These are phyloP conservation scores for Grigorovia transvaalensis DNA, from an alignment of 805 yeast genomes.

Conservation along the genomic window DNA sequence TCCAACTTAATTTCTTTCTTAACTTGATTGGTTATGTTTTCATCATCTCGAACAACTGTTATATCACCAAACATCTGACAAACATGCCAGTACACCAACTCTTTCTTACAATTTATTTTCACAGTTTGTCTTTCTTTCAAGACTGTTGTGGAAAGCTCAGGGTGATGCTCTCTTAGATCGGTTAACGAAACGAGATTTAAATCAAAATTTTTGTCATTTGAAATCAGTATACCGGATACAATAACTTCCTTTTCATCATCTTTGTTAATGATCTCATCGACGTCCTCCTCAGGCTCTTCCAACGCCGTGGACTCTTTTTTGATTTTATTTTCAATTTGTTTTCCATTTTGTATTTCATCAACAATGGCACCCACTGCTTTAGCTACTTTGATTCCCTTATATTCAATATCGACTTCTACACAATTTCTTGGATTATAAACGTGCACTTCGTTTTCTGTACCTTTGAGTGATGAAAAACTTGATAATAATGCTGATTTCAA, in stretches of 20 bases:
- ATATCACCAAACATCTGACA: conserved; percentile 91
- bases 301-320: no score
- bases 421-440: conserved; percentile 91
- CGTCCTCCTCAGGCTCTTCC: no score
- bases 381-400: conserved; percentile 77
- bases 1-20: conserved; percentile 13
- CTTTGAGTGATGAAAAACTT: conserved; percentile 69
- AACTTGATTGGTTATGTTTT: conserved; percentile 26
- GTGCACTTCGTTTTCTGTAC: conserved; percentile 80
- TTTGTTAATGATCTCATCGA: conserved; percentile 16
- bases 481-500: conserved; percentile 84
- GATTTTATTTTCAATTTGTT: conserved; percentile 21
- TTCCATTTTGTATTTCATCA: conserved; percentile 33
- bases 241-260: conserved; percentile 25
- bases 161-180: conserved; percentile 73
- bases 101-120: conserved; percentile 68
- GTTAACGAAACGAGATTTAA: conserved; percentile 71
- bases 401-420: conserved; percentile 62
- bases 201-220: conserved; percentile 70
- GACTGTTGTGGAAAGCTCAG: conserved; percentile 76
- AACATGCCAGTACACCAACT: conserved; percentile 78
- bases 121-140: conserved; percentile 75
- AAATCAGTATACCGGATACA: conserved; percentile 78
- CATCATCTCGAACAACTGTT: conserved; percentile 50
- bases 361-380: conserved; percentile 57